Evolutionary conservation across 2,329 filamentous ascomycete species (phyloP).

Genomic region (Arthrinium puccinioides): DNA sequence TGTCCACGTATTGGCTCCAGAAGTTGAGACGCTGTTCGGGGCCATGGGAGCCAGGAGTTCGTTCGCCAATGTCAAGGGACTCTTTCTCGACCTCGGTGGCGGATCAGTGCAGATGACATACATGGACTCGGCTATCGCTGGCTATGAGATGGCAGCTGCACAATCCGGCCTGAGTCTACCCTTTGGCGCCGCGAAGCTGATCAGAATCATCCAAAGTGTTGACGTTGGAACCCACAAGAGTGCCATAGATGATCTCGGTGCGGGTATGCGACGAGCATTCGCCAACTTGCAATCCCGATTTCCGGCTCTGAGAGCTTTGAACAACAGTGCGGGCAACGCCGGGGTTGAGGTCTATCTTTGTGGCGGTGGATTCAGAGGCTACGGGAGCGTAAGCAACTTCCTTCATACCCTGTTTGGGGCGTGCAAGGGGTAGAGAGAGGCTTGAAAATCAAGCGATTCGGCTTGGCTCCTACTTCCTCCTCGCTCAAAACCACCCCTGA

Average conservation of each 20-base stretch:
- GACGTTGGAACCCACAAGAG: conserved; percentile 32
- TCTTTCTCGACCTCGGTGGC: conserved; percentile 84
- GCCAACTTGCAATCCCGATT: conserved; percentile 40
- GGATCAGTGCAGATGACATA: conserved; percentile 61
- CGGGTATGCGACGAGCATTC: conserved; percentile 55
- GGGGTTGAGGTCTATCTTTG: conserved; percentile 74
- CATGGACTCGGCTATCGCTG: conserved; percentile 39
- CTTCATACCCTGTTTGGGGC: too few species aligned
- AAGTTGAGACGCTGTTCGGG: conserved; percentile 76
- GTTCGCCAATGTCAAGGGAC: conserved; percentile 58
- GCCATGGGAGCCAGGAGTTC: conserved; percentile 77
- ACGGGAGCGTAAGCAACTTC: too few species aligned
- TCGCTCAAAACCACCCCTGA: too few species aligned
- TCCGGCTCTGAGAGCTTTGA: conserved; percentile 41
- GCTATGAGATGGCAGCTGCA: conserved; percentile 48
- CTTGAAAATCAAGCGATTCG: too few species aligned
- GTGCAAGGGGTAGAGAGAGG: too few species aligned
- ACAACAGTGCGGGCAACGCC: conserved; percentile 16
- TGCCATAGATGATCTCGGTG: conserved; percentile 47
- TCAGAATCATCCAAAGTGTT: conserved; percentile 36
- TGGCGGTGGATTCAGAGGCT: conserved; percentile 84
- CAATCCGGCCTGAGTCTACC: conserved; percentile 49
- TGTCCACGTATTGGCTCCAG: conserved; percentile 67
- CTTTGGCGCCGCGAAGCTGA: conserved; percentile 53
- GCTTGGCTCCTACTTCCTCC: too few species aligned